Evolutionary conservation across 2,329 filamentous ascomycete species (phyloP).

Genomic region (Pyrenochaeta sp.): DNA sequence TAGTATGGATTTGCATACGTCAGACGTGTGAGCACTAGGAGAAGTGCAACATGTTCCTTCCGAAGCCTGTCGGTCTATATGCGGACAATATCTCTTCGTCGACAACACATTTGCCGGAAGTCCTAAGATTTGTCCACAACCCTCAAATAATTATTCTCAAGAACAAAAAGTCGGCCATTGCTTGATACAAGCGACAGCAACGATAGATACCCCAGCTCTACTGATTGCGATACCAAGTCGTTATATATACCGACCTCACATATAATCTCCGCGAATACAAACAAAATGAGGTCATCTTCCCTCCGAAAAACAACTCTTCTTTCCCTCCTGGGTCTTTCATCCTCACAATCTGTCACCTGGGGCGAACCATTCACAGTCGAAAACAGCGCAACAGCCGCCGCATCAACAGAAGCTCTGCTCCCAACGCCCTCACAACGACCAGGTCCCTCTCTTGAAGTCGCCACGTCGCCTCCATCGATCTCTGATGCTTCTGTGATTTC

Average conservation of each 20-base stretch:
- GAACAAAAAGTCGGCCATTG: no score
- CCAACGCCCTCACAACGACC: neutral
- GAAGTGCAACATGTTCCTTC: neutral
- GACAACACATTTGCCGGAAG: no score
- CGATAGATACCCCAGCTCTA: no score
- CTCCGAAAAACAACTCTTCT: conserved; percentile 15
- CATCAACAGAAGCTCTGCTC: conserved; percentile 13
- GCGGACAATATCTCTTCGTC: no score
- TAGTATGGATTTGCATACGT: conserved; percentile 1
- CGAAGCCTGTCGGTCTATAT: neutral
- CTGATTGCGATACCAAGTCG: neutral
- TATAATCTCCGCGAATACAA: neutral
- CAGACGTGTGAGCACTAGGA: neutral
- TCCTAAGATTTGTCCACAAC: no score
- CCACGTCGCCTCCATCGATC: no score
- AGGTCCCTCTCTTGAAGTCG: no score
- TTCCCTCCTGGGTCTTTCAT: conserved; percentile 19
- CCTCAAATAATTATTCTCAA: no score
- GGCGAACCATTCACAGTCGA: conserved; percentile 25
- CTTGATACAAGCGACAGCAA: no score
- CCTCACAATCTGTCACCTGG: conserved; percentile 18
- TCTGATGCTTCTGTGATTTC: conserved; percentile 4
- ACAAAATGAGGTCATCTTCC: conserved; percentile 20
- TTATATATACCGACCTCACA: neutral
- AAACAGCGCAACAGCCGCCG: conserved; percentile 1